phyloP scores from a whole-genome alignment of 169 alveolate species.

The Plasmodium billcollinsi region DNA sequence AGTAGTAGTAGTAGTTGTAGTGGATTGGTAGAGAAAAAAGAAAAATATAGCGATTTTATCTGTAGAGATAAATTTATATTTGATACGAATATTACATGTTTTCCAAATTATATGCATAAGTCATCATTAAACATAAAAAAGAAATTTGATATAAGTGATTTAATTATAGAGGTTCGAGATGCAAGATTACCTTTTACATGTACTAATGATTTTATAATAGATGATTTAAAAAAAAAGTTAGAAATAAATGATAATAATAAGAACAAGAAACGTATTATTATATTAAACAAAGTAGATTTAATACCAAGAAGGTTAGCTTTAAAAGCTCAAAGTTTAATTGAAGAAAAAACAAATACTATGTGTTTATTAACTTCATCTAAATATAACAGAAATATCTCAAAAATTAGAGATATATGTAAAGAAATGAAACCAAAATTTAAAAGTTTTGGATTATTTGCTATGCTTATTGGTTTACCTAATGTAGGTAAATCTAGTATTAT shows the following conservation, averaged over 20 bases:
- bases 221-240: constrained; percentile 8
- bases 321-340: constrained; percentile 56
- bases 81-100: constrained; percentile 68
- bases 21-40: not conserved
- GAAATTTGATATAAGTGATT: constrained; percentile 60
- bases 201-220: constrained; percentile 72
- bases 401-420: constrained; percentile 71
- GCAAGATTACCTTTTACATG: constrained; percentile 83
- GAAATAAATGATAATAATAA: not conserved
- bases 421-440: constrained; percentile 74
- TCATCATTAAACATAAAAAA: constrained; percentile 65
- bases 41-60: constrained; percentile 25
- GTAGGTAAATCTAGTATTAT: constrained; percentile 99
- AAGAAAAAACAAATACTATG: constrained; percentile 52
- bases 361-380: constrained; percentile 70
- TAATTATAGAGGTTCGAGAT: constrained; percentile 78
- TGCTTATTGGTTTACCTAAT: constrained; percentile 97
- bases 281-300: constrained; percentile 80
- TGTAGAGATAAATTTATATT: constrained; percentile 47
- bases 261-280: constrained; percentile 61
- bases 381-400: constrained; percentile 53
- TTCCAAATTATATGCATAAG: constrained; percentile 76
- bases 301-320: constrained; percentile 59
- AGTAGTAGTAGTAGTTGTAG: not conserved
- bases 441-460: constrained; percentile 55